Evolutionary conservation across 2,329 filamentous ascomycete species (phyloP).

Genomic region (Penicillium sp.): DNA sequence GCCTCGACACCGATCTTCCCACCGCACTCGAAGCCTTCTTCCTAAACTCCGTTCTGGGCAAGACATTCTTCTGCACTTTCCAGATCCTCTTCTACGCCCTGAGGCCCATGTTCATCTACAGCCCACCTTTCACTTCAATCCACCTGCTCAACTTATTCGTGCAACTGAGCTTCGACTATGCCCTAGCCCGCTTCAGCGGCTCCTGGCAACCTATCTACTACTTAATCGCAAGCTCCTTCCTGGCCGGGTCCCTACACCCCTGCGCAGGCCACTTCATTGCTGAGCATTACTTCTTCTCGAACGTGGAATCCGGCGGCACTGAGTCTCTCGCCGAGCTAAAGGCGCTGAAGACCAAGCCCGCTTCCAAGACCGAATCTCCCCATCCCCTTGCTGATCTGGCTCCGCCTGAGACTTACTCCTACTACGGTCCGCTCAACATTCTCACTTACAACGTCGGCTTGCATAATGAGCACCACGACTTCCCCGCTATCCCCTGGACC

Average conservation of each 20-base stretch:
- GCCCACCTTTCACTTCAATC: constrained; percentile 76
- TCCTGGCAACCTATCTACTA: constrained; percentile 65
- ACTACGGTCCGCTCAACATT: constrained; percentile 89
- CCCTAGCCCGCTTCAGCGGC: constrained; percentile 55
- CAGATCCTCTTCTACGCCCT: constrained; percentile 98
- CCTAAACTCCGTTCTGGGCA: constrained; percentile 86
- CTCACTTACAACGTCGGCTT: constrained; percentile 95
- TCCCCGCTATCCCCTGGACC: constrained; percentile 95
- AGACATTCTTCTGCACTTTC: constrained; percentile 98
- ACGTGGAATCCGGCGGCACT: constrained; percentile 34
- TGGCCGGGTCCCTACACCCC: constrained; percentile 89
- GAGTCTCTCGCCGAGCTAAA: constrained; percentile 51
- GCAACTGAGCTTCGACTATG: constrained; percentile 72
- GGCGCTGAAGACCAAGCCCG: constrained; percentile 31
- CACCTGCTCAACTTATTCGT: constrained; percentile 74
- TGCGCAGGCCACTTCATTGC: constrained; percentile 97
- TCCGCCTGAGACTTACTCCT: constrained; percentile 91
- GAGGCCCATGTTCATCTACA: constrained; percentile 90
- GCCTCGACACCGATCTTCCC: constrained; percentile 91
- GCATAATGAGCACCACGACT: constrained; percentile 99
- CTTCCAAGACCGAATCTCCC: constrained; percentile 29
- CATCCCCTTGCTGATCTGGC: constrained; percentile 58
- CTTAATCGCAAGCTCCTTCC: constrained; percentile 81
- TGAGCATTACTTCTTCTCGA: constrained; percentile 76
- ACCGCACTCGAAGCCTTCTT: constrained; percentile 87